These are phyloP conservation scores for Sicyos edulis DNA, from an alignment of 306 rosid genomes.

Conservation along the genomic window DNA sequence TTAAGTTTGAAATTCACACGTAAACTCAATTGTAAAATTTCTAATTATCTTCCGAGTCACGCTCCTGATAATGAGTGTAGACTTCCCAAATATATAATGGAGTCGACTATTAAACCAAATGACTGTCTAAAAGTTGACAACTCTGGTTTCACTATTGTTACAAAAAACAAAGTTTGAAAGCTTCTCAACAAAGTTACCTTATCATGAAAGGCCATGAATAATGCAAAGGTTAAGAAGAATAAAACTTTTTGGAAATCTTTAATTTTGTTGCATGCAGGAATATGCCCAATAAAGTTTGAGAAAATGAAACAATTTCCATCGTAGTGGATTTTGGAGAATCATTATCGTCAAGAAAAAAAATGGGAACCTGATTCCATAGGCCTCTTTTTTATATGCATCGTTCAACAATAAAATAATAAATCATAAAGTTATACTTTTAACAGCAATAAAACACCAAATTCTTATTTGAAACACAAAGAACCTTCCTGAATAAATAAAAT, in stretches of 20 bases:
- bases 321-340: background rate
- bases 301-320: background rate
- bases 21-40: too few relatives aligned
- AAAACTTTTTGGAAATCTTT: background rate
- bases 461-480: slow-evolving; percentile 7
- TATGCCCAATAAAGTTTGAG: background rate
- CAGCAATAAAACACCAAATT: background rate
- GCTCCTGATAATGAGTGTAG: too few relatives aligned
- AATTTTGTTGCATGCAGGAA: background rate
- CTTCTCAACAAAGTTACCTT: background rate
- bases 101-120: too few relatives aligned
- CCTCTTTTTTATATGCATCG: background rate
- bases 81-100: too few relatives aligned
- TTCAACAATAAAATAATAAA: background rate
- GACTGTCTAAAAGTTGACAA: too few relatives aligned
- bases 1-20: too few relatives aligned
- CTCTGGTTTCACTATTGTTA: too few relatives aligned
- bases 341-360: background rate
- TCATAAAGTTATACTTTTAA: background rate
- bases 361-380: background rate
- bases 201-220: background rate
- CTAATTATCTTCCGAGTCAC: too few relatives aligned
- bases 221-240: slow-evolving; percentile 1
- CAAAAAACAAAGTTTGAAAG: background rate
- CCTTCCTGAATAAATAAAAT: background rate